Conservation (phyloP, 768 basidiomycete genomes). For the Lactarius indigo region DNA sequence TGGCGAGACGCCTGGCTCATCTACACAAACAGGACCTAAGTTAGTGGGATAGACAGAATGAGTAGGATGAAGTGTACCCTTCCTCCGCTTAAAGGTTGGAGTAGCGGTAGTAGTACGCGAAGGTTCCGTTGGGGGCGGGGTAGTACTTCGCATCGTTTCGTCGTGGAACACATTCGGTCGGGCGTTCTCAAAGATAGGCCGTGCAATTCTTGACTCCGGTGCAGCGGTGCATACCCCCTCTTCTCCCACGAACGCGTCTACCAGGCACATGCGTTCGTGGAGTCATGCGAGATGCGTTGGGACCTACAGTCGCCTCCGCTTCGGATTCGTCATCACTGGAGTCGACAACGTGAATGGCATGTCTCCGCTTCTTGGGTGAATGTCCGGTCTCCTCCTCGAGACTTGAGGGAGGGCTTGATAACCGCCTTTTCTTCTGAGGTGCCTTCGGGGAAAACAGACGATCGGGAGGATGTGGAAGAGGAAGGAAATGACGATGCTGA, state of each 20-base stretch:
- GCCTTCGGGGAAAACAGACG: constrained; percentile 4
- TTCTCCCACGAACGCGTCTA: constrained; percentile 19
- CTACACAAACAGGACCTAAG: neutral
- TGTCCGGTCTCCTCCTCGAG: constrained; percentile 9
- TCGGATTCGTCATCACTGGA: constrained; percentile 38
- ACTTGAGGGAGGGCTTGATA: constrained; percentile 22
- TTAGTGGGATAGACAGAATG: neutral
- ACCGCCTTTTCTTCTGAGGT: constrained; percentile 13
- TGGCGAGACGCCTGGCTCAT: constrained; percentile 3
- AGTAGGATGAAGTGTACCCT: constrained; percentile 4
- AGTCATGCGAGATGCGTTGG: neutral
- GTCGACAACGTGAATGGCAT: constrained; percentile 24
- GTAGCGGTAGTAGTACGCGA: neutral
- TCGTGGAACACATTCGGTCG: neutral
- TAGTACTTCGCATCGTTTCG: constrained; percentile 13
- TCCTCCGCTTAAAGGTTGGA: constrained; percentile 18
- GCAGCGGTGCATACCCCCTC: constrained; percentile 1
- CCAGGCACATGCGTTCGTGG: constrained; percentile 19
- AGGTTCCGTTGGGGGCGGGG: constrained; percentile 9
- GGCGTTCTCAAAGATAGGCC: neutral
- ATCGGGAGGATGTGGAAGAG: constrained; percentile 20
- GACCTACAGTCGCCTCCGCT: constrained; percentile 49
- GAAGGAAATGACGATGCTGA: constrained; percentile 14
- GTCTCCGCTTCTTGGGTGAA: constrained; percentile 21
- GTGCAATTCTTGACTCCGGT: neutral